Base-by-base conservation (phyloP, 306 rosid species). In the Arachis hypogaea region DNA sequence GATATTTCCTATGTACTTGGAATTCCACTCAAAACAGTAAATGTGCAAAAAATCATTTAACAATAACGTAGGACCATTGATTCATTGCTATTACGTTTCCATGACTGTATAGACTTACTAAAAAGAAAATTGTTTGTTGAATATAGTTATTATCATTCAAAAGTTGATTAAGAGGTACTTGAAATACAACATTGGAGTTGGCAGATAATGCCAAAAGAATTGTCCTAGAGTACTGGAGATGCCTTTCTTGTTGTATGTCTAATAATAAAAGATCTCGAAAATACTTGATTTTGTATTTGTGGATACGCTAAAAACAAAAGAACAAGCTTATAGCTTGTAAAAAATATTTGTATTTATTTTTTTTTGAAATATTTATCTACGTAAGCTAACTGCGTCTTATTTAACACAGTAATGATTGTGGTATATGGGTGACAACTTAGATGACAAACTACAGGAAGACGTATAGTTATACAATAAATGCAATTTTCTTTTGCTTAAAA, bases 51-150 rank as follows among this genome's bases (percentile, higher is more conserved):
- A 63, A 74, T 52, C 64, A 52, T 41, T 74, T 51, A 44, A 22
- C 28, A 22, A 22, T 22, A 22, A 22, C 0, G 45, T 16, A 22
- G 8, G 9, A 55, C 29, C 47, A 41, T 12, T 38, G 33, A 9
- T 38, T 63, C 18, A 1, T 40, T 40, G 63, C 11, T 29, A 8
- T 28, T 64, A 29, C 54, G 30, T 41, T 60, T 7, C 16, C 14
- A 10, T 59, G 18, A 28, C 18, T 30, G 22, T n/a, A 58, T 11
- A 9, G 43, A 78, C 74, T 18, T 7, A 14, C 36, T 50, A 66
- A 66, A 78, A 58, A 18, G 18, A 22, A 78, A 58, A 28, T 28
- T 64, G 22, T 38, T n/a, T 44, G 71, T 11, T 42, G 5, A n/a
- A 33, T 11, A 12, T 6, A 30, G 29, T 22, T 1, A 22, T 22